Percentiles rank a stretch among this genome's conserved stretches.
These are phyloP conservation scores for Aspergillus asperescens DNA, from an alignment of 495 filamentous ascomycete species.

Conservation along the genomic window DNA sequence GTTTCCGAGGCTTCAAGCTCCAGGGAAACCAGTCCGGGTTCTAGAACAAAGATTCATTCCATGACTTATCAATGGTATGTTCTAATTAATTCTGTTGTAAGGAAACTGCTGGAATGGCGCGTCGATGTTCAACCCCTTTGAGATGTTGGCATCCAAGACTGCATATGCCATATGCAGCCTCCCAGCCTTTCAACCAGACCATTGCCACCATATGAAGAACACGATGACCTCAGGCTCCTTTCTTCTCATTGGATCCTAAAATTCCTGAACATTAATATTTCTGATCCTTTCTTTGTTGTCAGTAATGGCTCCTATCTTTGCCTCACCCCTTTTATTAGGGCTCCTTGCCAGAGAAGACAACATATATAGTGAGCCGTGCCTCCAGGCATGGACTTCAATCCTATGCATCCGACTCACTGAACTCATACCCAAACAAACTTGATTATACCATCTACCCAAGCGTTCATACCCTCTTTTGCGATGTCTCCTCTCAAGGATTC, in stretches of 20 bases:
- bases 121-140: background rate
- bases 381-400: background rate
- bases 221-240: background rate
- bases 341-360: background rate
- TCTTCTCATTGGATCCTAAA: background rate
- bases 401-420: background rate
- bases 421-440: background rate
- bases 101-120: background rate
- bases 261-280: background rate
- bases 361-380: conserved; percentile 8
- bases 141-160: background rate
- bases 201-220: background rate
- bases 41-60: background rate
- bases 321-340: background rate
- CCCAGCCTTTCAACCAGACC: background rate
- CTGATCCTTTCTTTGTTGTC: background rate
- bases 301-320: background rate
- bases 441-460: no score
- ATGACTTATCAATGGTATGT: background rate
- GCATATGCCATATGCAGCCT: no score
- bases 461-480: background rate
- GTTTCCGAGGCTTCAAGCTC: no score
- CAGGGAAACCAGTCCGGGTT: background rate
- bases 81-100: background rate
- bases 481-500: conserved; percentile 1